These are phyloP conservation scores for Linnemannia exigua DNA, from an alignment of 192 early-diverging fungal genomes.

Conservation along the genomic window DNA sequence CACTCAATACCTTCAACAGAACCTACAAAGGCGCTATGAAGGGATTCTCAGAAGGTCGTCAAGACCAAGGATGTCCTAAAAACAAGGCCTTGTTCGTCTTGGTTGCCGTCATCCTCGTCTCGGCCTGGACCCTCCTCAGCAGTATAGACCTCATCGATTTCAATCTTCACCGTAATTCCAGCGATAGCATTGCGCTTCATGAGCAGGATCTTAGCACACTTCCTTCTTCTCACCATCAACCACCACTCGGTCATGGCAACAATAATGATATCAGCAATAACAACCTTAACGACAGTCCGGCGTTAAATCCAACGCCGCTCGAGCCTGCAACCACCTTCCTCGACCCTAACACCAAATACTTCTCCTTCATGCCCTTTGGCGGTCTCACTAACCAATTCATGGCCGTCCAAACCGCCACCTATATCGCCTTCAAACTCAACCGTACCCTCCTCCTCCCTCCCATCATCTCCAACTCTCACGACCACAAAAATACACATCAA, in stretches of 20 bases:
- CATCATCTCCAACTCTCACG: conserved; percentile 47
- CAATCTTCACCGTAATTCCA: not conserved
- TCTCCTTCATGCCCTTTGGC: conserved; percentile 43
- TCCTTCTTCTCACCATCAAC: not conserved
- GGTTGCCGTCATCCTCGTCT: conserved; percentile 24
- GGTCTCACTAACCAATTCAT: conserved; percentile 56
- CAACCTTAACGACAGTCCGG: not conserved
- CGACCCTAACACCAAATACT: conserved; percentile 26
- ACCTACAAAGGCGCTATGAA: not conserved
- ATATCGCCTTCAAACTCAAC: conserved; percentile 34
- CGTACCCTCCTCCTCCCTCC: conserved; percentile 42
- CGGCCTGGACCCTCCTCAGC: conserved; percentile 27
- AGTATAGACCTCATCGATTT: conserved; percentile 8
- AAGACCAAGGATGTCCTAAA: not conserved
- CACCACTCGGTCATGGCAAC: not conserved
- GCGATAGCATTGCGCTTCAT: not conserved
- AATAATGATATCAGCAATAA: not conserved
- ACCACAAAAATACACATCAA: conserved; percentile 47
- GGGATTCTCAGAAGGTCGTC: not conserved
- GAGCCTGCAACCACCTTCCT: conserved; percentile 24
- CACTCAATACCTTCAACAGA: not conserved
- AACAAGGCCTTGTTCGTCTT: conserved; percentile 11
- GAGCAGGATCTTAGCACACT: not conserved
- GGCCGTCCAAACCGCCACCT: conserved; percentile 17
- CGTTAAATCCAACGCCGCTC: not conserved